Conservation (phyloP, 192 early-diverging fungal genomes). For the Umbelopsis sp. region DNA sequence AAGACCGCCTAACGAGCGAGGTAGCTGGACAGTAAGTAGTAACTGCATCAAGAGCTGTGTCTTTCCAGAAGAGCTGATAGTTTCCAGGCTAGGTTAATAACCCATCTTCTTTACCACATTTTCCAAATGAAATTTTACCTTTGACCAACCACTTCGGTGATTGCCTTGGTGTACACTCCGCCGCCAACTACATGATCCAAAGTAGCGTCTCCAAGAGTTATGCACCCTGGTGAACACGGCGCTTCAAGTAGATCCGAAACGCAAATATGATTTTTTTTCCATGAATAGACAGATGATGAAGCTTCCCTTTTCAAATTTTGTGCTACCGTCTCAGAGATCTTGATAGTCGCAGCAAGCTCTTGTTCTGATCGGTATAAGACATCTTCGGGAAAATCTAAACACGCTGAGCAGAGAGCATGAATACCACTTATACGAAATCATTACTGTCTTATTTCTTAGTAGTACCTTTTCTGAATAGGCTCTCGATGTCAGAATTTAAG, state of each 20-base stretch:
- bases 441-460: not conserved
- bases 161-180: constrained; percentile 58
- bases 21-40: constrained; percentile 68
- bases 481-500: not conserved
- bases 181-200: constrained; percentile 62
- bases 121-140: constrained; percentile 39
- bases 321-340: not conserved
- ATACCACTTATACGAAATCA: not conserved
- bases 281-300: constrained; percentile 5
- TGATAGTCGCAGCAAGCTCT: constrained; percentile 1
- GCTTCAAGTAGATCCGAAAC: not conserved
- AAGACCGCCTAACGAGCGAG: constrained; percentile 62
- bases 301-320: constrained; percentile 1
- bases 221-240: not conserved
- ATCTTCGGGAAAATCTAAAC: constrained; percentile 22
- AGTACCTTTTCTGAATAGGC: not conserved
- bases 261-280: not conserved
- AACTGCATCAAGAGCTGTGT: constrained; percentile 87
- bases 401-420: not conserved
- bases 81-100: not conserved
- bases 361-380: constrained; percentile 1
- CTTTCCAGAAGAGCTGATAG: constrained; percentile 74
- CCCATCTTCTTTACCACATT: not conserved
- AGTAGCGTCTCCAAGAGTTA: constrained; percentile 53
- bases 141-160: constrained; percentile 76